Conservation (phyloP, 805 yeast genomes). For the Starmerella vitae region DNA sequence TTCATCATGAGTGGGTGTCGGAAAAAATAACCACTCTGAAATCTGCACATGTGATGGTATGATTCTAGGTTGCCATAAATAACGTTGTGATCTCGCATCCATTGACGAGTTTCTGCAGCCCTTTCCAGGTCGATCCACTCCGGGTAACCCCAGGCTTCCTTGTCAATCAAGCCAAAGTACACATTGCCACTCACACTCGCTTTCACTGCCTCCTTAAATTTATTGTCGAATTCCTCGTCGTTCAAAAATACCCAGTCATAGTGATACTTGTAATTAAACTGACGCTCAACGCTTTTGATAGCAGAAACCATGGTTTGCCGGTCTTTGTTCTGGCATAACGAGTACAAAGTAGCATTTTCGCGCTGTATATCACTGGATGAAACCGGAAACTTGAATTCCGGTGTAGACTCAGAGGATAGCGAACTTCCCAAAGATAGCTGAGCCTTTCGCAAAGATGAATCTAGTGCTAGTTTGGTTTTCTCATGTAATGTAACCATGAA, state of each 20-base stretch:
- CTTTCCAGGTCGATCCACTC: constrained; percentile 42
- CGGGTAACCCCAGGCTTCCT: constrained; percentile 60
- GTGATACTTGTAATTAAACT: constrained; percentile 48
- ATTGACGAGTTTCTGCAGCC: constrained; percentile 35
- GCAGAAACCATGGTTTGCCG: constrained; percentile 44
- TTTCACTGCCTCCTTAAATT: constrained; percentile 38
- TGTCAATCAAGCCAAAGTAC: constrained; percentile 48
- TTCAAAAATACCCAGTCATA: constrained; percentile 75
- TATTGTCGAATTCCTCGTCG: constrained; percentile 47
- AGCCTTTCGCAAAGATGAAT: constrained; percentile 4
- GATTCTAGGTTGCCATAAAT: constrained; percentile 47
- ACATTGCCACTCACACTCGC: constrained; percentile 46
- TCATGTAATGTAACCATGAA: constrained; percentile 7
- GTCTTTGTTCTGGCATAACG: constrained; percentile 58
- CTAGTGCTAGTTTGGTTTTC: constrained; percentile 4
- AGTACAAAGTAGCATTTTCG: constrained; percentile 40
- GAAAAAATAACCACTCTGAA: constrained; percentile 62
- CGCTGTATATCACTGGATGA: neutral
- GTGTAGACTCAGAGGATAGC: neutral
- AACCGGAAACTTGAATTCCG: neutral
- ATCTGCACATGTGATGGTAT: constrained; percentile 73
- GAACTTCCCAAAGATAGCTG: neutral
- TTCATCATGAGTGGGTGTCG: constrained; percentile 42
- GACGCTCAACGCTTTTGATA: constrained; percentile 47
- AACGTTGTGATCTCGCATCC: constrained; percentile 34